Evolutionary conservation across 768 basidiomycete genomes (phyloP).

Genomic region (Steccherinum ochraceum): DNA sequence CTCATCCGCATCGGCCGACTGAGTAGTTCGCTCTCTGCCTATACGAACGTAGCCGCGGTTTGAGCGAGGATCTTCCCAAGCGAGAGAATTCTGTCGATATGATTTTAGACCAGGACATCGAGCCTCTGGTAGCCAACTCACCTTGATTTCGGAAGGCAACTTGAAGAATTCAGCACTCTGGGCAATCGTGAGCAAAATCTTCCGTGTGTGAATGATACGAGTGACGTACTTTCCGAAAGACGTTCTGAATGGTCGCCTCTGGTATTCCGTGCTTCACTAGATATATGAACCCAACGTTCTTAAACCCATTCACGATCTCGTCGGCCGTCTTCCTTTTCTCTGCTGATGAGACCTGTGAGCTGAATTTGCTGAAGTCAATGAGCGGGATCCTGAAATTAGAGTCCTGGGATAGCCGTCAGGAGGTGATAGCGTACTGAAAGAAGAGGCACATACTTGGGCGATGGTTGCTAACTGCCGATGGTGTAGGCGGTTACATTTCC

Average conservation of each 20-base stretch:
- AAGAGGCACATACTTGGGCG: neutral
- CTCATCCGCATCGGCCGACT: constrained; percentile 61
- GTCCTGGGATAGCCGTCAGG: neutral
- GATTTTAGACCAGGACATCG: neutral
- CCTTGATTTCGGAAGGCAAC: constrained; percentile 59
- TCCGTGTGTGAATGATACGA: neutral
- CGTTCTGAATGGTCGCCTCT: constrained; percentile 44
- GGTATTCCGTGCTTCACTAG: constrained; percentile 69
- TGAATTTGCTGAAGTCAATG: constrained; percentile 71
- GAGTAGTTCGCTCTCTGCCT: constrained; percentile 79
- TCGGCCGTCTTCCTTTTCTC: constrained; percentile 61
- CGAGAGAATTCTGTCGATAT: constrained; percentile 45
- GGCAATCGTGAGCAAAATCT: neutral
- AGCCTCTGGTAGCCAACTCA: constrained; percentile 13
- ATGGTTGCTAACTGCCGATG: neutral
- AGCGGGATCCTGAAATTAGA: constrained; percentile 51
- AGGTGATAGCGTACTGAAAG: too few relatives aligned
- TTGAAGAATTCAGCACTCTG: constrained; percentile 76
- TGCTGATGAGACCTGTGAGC: constrained; percentile 36
- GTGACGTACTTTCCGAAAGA: constrained; percentile 55
- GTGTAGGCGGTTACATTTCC: too few relatives aligned
- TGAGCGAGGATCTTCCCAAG: constrained; percentile 81
- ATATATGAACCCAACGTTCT: constrained; percentile 77
- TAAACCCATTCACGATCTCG: constrained; percentile 72
- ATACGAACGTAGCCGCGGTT: constrained; percentile 81